phyloP scores from a whole-genome alignment of 1,284 basidiomycete species.

The Lentinus polychrous region DNA sequence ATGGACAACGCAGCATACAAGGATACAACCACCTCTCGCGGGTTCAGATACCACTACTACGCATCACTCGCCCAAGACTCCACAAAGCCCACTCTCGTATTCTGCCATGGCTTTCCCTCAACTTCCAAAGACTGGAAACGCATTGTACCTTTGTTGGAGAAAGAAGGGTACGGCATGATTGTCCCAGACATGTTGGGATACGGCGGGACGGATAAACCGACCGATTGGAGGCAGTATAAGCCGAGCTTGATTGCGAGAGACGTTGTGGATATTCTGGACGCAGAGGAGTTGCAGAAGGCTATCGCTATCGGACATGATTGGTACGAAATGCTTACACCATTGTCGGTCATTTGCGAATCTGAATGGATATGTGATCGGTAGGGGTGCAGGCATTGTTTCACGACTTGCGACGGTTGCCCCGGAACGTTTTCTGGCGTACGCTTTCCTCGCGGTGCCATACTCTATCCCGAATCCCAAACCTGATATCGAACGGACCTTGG shows the following conservation, averaged over 20 bases:
- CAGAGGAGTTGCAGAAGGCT: constrained; percentile 18
- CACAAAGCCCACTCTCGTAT: constrained; percentile 19
- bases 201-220: constrained; percentile 43
- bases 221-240: constrained; percentile 32
- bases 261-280: constrained; percentile 33
- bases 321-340: constrained; percentile 14
- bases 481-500: constrained; percentile 2
- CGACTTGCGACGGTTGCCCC: constrained; percentile 19
- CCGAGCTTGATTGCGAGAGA: constrained; percentile 33
- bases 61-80: constrained; percentile 14
- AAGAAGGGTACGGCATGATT: constrained; percentile 39
- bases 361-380: no score
- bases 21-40: constrained; percentile 11
- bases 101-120: constrained; percentile 26
- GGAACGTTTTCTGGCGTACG: constrained; percentile 19
- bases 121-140: constrained; percentile 24
- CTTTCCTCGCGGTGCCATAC: constrained; percentile 19
- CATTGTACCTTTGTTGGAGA: constrained; percentile 27
- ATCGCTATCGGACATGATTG: constrained; percentile 26
- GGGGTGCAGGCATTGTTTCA: constrained; percentile 17
- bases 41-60: constrained; percentile 30
- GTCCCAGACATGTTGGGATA: constrained; percentile 50
- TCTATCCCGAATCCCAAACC: constrained; percentile 4
- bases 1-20: background rate
- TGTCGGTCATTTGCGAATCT: no score